Evolutionary conservation across 208 protist genomes (phyloP), one percentile per base, ranked within the genome.

Genomic region (Leishmania lainsoni): DNA sequence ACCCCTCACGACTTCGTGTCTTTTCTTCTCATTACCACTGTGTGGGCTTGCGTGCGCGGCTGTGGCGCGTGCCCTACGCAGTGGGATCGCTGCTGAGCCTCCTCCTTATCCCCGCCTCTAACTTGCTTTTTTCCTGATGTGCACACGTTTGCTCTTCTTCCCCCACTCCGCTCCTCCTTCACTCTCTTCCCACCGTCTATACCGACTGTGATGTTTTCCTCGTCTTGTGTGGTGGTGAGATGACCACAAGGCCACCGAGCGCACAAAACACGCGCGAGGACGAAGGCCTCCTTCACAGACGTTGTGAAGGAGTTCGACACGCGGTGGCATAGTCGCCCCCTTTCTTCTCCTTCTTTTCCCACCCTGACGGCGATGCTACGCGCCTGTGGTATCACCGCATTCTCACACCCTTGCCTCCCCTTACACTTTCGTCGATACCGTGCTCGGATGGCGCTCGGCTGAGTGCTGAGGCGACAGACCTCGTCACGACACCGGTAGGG

Each of bases 381-480:
- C 29, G 92, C 91, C n/a, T 96, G 89, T 66, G 92, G 92, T n/a
- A 87, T 96, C 16, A 83, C 78, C 2, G 80, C 81, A 14, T 90
- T 22, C 78, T 86, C 32, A 59, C 58, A 9, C 63, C 71, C n/a
- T 49, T 76, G 1, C 49, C 77, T 16, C 39, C 16, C 39, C 32
- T 49, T 39, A 29, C 74, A n/a, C 20, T 35, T 39, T 29, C 74
- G 22, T 29, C 32, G 8, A 17, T 56, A 45, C 39, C n/a, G 10
- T 49, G 54, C 39, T 22, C 29, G 26, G 45, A 29, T 16, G 45
- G 22, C 17, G 8, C 45, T 52, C 45, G 22, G 45, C 42, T 29
- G 45, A 73, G 68, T 73, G 45, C 68, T 52, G 71, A 26, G 14
- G 17, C 29, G 48, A 54, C 81, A 49, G 58, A 17, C 32, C 17